Conservation (phyloP, 495 filamentous ascomycete genomes). For the Xylaria nigripes region DNA sequence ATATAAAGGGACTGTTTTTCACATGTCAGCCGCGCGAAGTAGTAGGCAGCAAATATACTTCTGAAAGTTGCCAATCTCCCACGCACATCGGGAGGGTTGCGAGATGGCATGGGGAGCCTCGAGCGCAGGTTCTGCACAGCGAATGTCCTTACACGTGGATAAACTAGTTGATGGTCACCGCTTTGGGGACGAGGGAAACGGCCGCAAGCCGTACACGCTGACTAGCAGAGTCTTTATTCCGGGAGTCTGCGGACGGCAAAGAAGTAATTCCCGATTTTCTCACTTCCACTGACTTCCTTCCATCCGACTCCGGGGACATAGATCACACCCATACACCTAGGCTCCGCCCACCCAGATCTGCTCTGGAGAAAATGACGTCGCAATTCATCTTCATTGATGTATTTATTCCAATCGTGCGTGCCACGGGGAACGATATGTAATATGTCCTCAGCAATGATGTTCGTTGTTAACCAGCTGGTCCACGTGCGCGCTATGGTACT, state of each 20-base stretch:
- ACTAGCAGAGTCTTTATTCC: not conserved
- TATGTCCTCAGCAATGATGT: constrained; percentile 84
- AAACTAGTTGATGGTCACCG: not conserved
- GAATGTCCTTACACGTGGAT: too few relatives aligned
- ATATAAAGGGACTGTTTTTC: too few relatives aligned
- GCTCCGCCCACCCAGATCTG: constrained; percentile 45
- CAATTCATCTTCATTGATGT: constrained; percentile 81
- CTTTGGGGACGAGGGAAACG: not conserved
- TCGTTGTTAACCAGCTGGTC: constrained; percentile 83
- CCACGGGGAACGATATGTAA: constrained; percentile 80
- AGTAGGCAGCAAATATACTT: too few relatives aligned
- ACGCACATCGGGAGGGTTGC: too few relatives aligned
- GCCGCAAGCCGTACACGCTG: not conserved
- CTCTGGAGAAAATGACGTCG: constrained; percentile 45
- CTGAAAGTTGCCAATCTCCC: too few relatives aligned
- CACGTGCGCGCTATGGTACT: constrained; percentile 86
- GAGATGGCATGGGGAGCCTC: too few relatives aligned
- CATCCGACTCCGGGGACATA: constrained; percentile 90
- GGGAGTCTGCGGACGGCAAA: constrained; percentile 63
- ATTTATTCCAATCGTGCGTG: constrained; percentile 93
- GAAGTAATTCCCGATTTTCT: constrained; percentile 94
- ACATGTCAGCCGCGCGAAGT: too few relatives aligned
- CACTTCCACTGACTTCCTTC: constrained; percentile 73
- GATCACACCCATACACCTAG: constrained; percentile 68
- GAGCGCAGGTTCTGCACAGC: too few relatives aligned